phyloP scores from a whole-genome alignment of 2,329 filamentous ascomycete species.

The Mycosphaerella sp. region DNA sequence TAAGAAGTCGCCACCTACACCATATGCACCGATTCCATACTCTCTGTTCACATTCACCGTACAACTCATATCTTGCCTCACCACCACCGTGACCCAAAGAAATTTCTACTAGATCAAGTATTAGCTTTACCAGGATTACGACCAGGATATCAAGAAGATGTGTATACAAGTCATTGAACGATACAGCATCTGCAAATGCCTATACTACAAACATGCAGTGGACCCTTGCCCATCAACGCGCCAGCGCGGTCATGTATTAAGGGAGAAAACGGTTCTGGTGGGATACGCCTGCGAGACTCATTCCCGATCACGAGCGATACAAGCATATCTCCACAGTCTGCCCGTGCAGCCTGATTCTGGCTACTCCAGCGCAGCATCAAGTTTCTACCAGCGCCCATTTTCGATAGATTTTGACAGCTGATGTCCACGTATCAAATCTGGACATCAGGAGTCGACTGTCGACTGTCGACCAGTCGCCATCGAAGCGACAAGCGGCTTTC shows the following conservation, averaged over 20 bases:
- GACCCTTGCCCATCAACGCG: conserved; percentile 74
- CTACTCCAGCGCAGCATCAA: conserved; percentile 16
- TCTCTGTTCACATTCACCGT: neutral
- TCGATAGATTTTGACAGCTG: too few relatives aligned
- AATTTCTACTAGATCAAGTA: neutral
- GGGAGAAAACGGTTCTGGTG: conserved; percentile 71
- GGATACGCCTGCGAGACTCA: conserved; percentile 63
- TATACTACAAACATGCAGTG: conserved; percentile 81
- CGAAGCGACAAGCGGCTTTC: too few relatives aligned
- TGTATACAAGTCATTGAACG: conserved; percentile 82
- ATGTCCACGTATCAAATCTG: too few relatives aligned
- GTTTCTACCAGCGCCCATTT: neutral
- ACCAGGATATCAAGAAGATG: conserved; percentile 49
- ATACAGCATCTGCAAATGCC: conserved; percentile 78
- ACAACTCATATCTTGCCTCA: neutral
- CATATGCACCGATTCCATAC: neutral
- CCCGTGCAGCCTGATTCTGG: conserved; percentile 21
- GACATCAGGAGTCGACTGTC: too few relatives aligned
- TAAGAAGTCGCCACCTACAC: conserved; percentile 5
- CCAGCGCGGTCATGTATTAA: conserved; percentile 62
- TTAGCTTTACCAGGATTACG: neutral
- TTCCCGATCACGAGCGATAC: conserved; percentile 1
- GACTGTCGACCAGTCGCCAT: too few relatives aligned
- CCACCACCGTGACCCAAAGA: neutral
- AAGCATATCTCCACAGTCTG: neutral